Percentiles rank a stretch among this genome's conserved stretches.
phyloP scores from a whole-genome alignment of 2,329 filamentous ascomycete genomes.

The Ophiognomonia clavigignenti-juglandacearum region DNA sequence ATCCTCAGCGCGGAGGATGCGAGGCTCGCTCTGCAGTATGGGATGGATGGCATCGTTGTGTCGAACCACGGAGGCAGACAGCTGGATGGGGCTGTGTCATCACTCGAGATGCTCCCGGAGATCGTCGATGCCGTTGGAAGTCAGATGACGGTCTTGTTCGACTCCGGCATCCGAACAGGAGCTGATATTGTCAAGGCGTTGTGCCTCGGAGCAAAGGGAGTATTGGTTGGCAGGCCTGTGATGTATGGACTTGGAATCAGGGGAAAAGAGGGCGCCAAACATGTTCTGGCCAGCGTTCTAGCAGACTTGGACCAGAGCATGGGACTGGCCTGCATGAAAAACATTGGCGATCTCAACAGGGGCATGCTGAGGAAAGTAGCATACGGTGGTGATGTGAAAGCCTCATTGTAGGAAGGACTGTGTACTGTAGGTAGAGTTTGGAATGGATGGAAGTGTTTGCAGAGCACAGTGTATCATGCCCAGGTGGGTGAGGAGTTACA shows the following conservation, averaged over 20 bases:
- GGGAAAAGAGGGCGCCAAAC: conserved; percentile 49
- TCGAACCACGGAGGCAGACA: conserved; percentile 56
- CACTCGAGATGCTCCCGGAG: conserved; percentile 52
- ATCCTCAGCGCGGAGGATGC: conserved; percentile 48
- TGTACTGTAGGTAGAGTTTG: too few species aligned
- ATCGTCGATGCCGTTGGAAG: conserved; percentile 58
- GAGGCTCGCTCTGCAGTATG: conserved; percentile 35
- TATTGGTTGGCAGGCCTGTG: conserved; percentile 52
- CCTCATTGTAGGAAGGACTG: conserved; percentile 13
- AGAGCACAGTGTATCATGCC: too few species aligned
- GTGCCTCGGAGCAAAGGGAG: conserved; percentile 50
- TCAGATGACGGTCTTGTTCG: conserved; percentile 56
- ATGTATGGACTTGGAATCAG: conserved; percentile 53
- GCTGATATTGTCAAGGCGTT: conserved; percentile 55
- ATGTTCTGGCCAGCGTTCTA: conserved; percentile 44
- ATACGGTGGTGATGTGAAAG: conserved; percentile 27
- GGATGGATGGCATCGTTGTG: conserved; percentile 48
- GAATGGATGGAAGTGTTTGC: too few species aligned
- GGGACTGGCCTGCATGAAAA: conserved; percentile 47
- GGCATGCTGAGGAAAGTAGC: conserved; percentile 27
- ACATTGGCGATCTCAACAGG: conserved; percentile 30
- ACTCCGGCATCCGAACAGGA: conserved; percentile 51
- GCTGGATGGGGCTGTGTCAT: conserved; percentile 49
- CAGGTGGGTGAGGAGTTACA: too few species aligned
- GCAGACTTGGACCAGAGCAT: conserved; percentile 52